Conservation (phyloP, 2,329 filamentous ascomycete species). For the Fusarium cyanostomum region DNA sequence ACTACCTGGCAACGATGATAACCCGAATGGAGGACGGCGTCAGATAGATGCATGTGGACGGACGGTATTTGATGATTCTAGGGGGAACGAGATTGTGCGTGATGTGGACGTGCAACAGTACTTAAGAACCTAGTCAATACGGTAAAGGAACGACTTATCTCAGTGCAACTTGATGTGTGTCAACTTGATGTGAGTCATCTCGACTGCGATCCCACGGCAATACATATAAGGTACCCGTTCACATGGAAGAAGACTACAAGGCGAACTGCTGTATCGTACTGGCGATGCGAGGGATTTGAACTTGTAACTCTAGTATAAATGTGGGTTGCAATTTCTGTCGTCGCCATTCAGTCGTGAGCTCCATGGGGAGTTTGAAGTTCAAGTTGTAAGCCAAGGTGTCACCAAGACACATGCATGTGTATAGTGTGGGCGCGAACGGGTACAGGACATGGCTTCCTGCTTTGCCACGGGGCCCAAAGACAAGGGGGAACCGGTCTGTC, state of each 20-base stretch:
- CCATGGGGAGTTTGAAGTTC: no score
- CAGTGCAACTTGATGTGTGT: background rate
- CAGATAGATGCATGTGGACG: conserved; percentile 33
- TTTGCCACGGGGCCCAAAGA: background rate
- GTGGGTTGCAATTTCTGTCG: no score
- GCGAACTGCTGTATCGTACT: no score
- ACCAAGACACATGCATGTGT: no score
- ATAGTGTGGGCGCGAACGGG: no score
- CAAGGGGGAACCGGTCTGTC: conserved; percentile 18
- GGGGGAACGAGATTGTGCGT: conserved; percentile 18
- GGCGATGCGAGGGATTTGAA: no score
- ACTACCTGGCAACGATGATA: conserved; percentile 4
- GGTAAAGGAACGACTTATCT: background rate
- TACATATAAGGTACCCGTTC: no score
- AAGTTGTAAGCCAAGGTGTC: no score
- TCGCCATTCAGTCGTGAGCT: no score
- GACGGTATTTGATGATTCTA: conserved; percentile 26
- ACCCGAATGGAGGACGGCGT: conserved; percentile 9
- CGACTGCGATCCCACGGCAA: no score
- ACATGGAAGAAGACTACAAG: no score
- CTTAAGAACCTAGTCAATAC: background rate
- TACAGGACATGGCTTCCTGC: background rate
- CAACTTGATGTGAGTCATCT: background rate
- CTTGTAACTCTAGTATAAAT: no score
- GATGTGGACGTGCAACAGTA: conserved; percentile 2